Conservation (phyloP, 1,284 basidiomycete species). For the Trametes versicolor region DNA sequence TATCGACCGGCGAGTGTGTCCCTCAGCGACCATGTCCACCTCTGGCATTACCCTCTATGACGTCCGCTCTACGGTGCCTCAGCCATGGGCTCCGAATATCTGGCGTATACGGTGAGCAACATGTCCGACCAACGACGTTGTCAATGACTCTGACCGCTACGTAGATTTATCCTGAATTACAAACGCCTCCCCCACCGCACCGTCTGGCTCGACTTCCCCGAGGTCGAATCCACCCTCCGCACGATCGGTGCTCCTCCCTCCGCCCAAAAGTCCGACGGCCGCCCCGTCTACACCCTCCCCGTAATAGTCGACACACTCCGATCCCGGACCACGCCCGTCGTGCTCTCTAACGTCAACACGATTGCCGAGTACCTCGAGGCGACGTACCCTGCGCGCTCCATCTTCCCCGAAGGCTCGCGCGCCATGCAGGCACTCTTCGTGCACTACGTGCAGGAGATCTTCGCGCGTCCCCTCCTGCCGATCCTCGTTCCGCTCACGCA, state of each 20-base stretch:
- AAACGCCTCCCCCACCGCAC: slow-evolving; percentile 75
- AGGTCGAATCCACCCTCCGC: slow-evolving; percentile 68
- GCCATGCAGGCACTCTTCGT: slow-evolving; percentile 75
- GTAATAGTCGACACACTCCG: slow-evolving; percentile 61
- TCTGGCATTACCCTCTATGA: slow-evolving; percentile 74
- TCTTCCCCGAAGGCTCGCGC: slow-evolving; percentile 73
- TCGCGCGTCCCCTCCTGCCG: slow-evolving; percentile 71
- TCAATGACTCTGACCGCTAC: slow-evolving; percentile 8
- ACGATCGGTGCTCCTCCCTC: slow-evolving; percentile 68
- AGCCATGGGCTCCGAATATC: slow-evolving; percentile 78
- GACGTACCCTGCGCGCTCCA: slow-evolving; percentile 70
- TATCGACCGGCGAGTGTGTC: neutral
- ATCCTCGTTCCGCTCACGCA: slow-evolving; percentile 77
- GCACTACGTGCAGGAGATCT: slow-evolving; percentile 72
- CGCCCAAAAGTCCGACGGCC: slow-evolving; percentile 61
- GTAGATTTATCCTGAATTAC: slow-evolving; percentile 75
- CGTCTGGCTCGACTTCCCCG: slow-evolving; percentile 72
- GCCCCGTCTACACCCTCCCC: slow-evolving; percentile 71
- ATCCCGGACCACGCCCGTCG: slow-evolving; percentile 48
- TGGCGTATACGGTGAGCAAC: slow-evolving; percentile 60
- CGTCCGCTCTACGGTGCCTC: slow-evolving; percentile 63
- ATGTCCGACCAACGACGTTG: neutral
- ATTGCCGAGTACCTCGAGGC: slow-evolving; percentile 80
- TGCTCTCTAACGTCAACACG: slow-evolving; percentile 64
- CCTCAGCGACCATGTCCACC: slow-evolving; percentile 43